phyloP scores from a whole-genome alignment of 169 alveolate species.

The Babesia ovis region DNA sequence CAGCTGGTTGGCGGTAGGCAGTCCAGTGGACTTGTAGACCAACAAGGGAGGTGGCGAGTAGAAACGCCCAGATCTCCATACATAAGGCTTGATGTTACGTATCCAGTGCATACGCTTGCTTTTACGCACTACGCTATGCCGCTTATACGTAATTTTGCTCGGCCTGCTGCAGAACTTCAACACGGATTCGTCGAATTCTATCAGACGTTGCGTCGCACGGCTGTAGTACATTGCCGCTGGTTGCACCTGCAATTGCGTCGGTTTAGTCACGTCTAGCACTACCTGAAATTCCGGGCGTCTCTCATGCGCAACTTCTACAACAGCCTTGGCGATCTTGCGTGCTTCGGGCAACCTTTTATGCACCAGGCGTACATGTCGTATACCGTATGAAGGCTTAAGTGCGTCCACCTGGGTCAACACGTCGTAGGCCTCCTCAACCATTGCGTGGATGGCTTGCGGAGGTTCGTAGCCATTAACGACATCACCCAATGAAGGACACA shows the following conservation, averaged over 20 bases:
- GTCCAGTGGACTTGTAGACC: constrained; percentile 55
- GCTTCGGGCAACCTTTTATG: constrained; percentile 35
- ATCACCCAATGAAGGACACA: constrained; percentile 50
- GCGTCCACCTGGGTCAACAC: constrained; percentile 47
- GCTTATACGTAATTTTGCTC: constrained; percentile 58
- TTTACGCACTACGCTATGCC: constrained; percentile 56
- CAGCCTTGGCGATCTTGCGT: constrained; percentile 47
- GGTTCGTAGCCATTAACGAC: constrained; percentile 60
- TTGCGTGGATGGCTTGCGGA: constrained; percentile 17
- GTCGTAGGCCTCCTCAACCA: constrained; percentile 66
- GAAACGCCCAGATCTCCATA: constrained; percentile 51
- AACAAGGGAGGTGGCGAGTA: constrained; percentile 63
- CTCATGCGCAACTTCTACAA: constrained; percentile 39
- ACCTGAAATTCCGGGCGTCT: constrained; percentile 58
- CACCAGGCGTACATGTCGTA: constrained; percentile 35
- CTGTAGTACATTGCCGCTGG: constrained; percentile 67
- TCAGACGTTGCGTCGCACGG: constrained; percentile 50
- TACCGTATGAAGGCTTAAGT: constrained; percentile 34
- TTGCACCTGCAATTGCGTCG: constrained; percentile 14
- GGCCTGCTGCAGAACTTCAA: constrained; percentile 49
- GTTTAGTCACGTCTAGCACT: background rate
- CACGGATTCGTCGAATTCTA: constrained; percentile 65
- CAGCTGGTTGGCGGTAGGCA: constrained; percentile 41
- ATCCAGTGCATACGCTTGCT: constrained; percentile 59
- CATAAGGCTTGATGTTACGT: constrained; percentile 58